A percentile compares a stretch with the other conserved stretches of the same genome.
Evolutionary conservation across 495 filamentous ascomycete species (phyloP).

Genomic region (Pseudoneurospora amorphoporcata): DNA sequence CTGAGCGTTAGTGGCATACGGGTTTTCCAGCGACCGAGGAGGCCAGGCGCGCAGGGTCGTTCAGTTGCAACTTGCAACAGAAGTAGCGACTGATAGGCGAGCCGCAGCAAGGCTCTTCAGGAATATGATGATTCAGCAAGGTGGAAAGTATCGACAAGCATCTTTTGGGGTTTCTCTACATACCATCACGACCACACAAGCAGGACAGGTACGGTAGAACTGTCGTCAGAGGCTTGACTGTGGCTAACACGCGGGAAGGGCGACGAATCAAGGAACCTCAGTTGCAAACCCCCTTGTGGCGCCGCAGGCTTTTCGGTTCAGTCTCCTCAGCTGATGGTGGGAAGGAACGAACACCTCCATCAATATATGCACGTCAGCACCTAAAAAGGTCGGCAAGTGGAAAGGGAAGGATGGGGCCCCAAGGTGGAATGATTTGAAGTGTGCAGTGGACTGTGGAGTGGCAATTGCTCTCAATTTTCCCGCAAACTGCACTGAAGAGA

Average conservation of each 20-base stretch:
- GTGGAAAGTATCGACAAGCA: neutral
- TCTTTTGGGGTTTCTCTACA: neutral
- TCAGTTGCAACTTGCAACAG: neutral
- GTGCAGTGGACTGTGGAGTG: neutral
- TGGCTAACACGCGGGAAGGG: neutral
- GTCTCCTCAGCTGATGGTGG: neutral
- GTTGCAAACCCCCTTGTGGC: neutral
- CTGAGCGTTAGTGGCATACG: neutral
- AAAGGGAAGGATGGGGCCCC: neutral
- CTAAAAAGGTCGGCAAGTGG: neutral
- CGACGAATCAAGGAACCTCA: neutral
- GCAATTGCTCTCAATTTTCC: neutral
- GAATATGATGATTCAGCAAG: neutral
- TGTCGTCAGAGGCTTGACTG: neutral
- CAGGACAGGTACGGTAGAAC: neutral
- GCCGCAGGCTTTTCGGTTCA: neutral
- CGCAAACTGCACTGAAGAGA: neutral
- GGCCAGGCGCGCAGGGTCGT: neutral
- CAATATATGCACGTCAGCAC: neutral
- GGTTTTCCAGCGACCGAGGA: neutral
- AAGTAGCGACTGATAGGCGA: neutral
- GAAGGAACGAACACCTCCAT: neutral
- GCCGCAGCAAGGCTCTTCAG: neutral
- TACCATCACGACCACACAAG: neutral
- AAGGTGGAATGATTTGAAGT: neutral